phyloP scores from a whole-genome alignment of 169 alveolate genomes.

The Neospora caninum region DNA sequence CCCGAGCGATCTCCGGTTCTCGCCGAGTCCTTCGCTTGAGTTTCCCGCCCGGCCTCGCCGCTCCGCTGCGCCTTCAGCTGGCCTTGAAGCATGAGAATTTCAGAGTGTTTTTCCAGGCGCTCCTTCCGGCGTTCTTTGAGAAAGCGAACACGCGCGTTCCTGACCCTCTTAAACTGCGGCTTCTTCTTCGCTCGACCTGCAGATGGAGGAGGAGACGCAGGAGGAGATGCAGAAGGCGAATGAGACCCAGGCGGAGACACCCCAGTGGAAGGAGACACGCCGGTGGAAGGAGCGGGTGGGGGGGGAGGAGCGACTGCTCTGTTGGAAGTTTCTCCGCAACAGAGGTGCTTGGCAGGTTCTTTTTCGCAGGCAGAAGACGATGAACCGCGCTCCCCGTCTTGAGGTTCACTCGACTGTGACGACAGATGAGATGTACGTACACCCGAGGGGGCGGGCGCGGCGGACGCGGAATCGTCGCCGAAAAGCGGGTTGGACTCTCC shows the following conservation, averaged over 20 bases:
- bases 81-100: neutral
- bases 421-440: too few species aligned
- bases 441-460: neutral
- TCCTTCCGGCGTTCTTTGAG: constrained; percentile 19
- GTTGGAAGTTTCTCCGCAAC: too few species aligned
- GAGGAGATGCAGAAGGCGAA: neutral
- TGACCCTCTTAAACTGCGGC: neutral
- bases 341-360: too few species aligned
- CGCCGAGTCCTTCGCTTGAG: neutral
- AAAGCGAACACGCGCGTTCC: neutral
- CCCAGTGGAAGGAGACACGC: neutral
- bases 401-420: too few species aligned
- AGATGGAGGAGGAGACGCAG: neutral
- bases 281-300: neutral
- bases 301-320: neutral
- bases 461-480: neutral
- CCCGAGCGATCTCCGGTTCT: neutral
- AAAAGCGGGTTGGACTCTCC: neutral
- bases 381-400: too few species aligned
- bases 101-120: neutral
- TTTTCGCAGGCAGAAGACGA: too few species aligned
- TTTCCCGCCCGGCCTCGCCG: too few species aligned
- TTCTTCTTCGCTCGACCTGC: neutral
- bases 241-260: neutral
- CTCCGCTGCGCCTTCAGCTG: neutral